phyloP scores from a whole-genome alignment of 2,329 filamentous ascomycete species.

The Massarina eburnea region DNA sequence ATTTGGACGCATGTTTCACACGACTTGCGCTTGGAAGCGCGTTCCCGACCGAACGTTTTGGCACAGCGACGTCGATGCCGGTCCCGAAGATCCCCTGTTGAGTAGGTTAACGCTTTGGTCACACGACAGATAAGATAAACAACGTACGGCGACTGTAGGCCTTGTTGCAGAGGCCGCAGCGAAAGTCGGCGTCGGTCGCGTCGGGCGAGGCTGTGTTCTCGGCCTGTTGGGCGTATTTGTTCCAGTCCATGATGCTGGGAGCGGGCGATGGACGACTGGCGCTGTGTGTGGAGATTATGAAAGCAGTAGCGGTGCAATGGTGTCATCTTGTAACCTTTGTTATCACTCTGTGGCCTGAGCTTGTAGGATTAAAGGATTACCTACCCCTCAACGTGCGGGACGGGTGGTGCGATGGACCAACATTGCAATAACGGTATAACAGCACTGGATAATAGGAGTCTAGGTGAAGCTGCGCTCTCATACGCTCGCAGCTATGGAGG shows the following conservation, averaged over 20 bases:
- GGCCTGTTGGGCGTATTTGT: neutral
- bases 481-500: too few relatives aligned
- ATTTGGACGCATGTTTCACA: neutral
- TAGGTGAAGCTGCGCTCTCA: too few relatives aligned
- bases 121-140: neutral
- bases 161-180: neutral
- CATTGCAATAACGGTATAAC: too few relatives aligned
- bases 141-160: neutral
- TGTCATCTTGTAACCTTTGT: too few relatives aligned
- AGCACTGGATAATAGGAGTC: too few relatives aligned
- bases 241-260: neutral
- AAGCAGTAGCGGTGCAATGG: too few relatives aligned
- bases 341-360: too few relatives aligned
- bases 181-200: neutral
- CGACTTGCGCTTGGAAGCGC: neutral
- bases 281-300: too few relatives aligned
- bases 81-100: neutral
- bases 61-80: slow-evolving; percentile 1
- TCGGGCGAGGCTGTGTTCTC: neutral
- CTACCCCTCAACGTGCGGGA: too few relatives aligned
- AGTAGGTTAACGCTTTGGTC: neutral
- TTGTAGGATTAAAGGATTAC: too few relatives aligned
- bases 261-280: neutral
- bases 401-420: too few relatives aligned
- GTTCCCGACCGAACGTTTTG: neutral